Base-by-base conservation (phyloP, 139 green algal species). In the Parachlorella kessleri region DNA sequence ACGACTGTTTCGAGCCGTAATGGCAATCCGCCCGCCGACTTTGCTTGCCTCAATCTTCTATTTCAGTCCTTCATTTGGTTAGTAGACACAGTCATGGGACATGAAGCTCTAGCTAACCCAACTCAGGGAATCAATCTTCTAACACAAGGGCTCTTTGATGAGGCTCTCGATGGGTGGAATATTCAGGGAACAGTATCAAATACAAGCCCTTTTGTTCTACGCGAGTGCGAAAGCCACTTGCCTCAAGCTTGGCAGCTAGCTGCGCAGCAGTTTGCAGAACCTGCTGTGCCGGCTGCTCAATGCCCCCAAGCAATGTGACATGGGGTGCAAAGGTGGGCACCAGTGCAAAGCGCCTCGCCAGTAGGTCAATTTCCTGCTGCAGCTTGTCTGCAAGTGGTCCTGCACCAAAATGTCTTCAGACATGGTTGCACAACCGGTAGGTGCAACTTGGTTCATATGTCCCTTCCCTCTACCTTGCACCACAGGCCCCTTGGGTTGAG, bases 251-350 rank as follows among this genome's bases (percentile, higher is more conserved):
- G 33, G 28, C 37, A 10, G 69, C 81, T 1, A 88, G 66, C 14
- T 75, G 4, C 32, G 59, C 38, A 4, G 83, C 66, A 3, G 38
- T 76, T 4, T 6, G 28, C 55, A 83, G 42, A 26, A 84, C 76
- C 0, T 80, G 55, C 7, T 37, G 68, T 64, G 88, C 59, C 14
- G 75, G 63, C 1, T 26, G n/a, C 9, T 71, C n/a, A 28, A 88
- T 70, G 55, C 82, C 84, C 21, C 84, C 84, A 6, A 88, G 41
- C 8, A 88, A 76, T 5, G 84, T 88, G 35, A 88, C 83, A 66
- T 88, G 84, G 2, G 84, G 82, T 6, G 28, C 5, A 37, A 88
- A 88, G 35, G 18, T 35, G 4, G 81, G 84, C 1, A 76, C 84
- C 6, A 24, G 73, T 18, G 63, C 38, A 1, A 55, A 63, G 6